phyloP scores from a whole-genome alignment of 1,284 basidiomycete species.

The Ceratobasidium papillatum region DNA sequence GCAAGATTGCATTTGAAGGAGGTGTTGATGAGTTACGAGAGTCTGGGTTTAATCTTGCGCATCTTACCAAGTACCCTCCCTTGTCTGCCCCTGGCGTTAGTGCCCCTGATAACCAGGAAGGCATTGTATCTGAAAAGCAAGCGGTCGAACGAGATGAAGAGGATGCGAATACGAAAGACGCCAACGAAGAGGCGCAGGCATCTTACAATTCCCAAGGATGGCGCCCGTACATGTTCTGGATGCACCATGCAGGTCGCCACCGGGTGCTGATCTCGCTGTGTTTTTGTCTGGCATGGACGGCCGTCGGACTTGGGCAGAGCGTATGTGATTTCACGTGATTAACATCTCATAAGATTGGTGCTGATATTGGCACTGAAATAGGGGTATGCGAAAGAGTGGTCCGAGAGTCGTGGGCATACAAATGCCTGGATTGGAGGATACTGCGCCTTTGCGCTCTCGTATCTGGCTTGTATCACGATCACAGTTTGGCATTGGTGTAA shows the following conservation, averaged over 20 bases:
- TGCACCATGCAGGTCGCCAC: slow-evolving; percentile 8
- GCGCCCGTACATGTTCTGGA: slow-evolving; percentile 38
- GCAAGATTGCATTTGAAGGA: slow-evolving; percentile 36
- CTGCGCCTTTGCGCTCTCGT: slow-evolving; percentile 45
- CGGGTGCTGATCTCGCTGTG: neutral
- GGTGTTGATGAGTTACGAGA: slow-evolving; percentile 33
- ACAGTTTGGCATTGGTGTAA: slow-evolving; percentile 43
- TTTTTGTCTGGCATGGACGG: slow-evolving; percentile 9
- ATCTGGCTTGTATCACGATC: slow-evolving; percentile 33
- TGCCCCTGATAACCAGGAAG: neutral
- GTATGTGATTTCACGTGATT: neutral
- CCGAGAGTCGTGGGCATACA: slow-evolving; percentile 15
- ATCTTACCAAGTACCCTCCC: slow-evolving; percentile 10
- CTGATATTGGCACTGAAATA: no score
- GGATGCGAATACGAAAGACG: slow-evolving; percentile 33
- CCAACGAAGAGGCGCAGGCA: slow-evolving; percentile 36
- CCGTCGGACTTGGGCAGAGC: slow-evolving; percentile 13
- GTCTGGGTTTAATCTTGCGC: slow-evolving; percentile 34
- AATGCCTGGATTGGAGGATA: slow-evolving; percentile 47
- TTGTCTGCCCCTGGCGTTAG: neutral
- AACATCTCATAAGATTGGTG: neutral
- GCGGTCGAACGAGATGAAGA: slow-evolving; percentile 19
- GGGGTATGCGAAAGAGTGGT: slow-evolving; percentile 44
- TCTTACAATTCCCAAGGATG: slow-evolving; percentile 25
- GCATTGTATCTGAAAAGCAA: neutral